Base-by-base conservation (phyloP, 768 basidiomycete species). In the Hydnomerulius pinastri region DNA sequence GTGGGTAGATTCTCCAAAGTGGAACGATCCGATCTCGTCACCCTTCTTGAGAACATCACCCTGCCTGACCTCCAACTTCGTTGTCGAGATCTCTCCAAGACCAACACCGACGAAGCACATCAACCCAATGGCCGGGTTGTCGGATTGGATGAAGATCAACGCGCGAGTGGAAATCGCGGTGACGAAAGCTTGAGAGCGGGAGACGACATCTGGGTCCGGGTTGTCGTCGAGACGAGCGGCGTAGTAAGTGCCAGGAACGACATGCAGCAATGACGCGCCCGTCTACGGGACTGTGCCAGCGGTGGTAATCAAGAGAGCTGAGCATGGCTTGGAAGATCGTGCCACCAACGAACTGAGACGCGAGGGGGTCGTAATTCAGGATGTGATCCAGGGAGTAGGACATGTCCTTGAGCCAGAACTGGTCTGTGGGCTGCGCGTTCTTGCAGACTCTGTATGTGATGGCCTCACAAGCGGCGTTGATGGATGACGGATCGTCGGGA, bases 51-150 rank as follows among this genome's bases (percentile, higher is more conserved):
- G 62, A 32, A 51, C 51, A 25, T 82, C 61, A 1, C 79, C 77
- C 13, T 62, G 69, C 58, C 64, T 65, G 18, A 84, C 82, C 1
- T 67, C 75, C 17, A 76, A 59, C 53, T 78, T 74, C 52, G 78
- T 80, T n/a, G 81, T 84, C 27, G 81, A 85, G 1, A 86, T 74
- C 62, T 86, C 84, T 1, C 71, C 71, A 73, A 87, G 82, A 0
- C 85, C 84, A 9, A 86, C 73, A 0, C 65, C 81, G 3, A 86
- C 68, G 63, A 85, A 83, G 49, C 74, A 77, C 73, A 84, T 72
- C 35, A 85, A 53, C 2, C 83, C 83, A 33, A 86, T 80, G 17
- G 64, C 59, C 0, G 73, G 67, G 54, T 83, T 80, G 43, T 80
- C 75, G 8, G 81, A 73, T 54, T 80, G 67, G 64, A 86, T 85